Conservation (phyloP, 2,329 filamentous ascomycete species). For the Fusarium sp. region DNA sequence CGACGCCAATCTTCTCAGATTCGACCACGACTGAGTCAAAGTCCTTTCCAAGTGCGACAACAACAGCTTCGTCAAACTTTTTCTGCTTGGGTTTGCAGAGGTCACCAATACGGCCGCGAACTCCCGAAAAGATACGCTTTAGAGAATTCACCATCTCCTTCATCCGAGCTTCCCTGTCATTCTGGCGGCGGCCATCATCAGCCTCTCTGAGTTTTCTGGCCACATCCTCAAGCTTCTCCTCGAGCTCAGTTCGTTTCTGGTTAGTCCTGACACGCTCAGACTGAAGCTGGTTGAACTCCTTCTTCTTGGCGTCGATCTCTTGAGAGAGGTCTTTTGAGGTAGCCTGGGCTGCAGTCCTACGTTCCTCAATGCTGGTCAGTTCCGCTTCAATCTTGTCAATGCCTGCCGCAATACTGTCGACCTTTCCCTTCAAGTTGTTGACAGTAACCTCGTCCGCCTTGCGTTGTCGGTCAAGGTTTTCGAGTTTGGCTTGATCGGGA, state of each 20-base stretch:
- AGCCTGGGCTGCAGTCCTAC: conserved; percentile 71
- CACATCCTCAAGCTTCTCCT: conserved; percentile 89
- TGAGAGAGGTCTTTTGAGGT: conserved; percentile 74
- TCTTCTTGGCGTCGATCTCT: conserved; percentile 89
- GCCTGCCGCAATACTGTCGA: conserved; percentile 80
- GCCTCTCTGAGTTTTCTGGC: conserved; percentile 84
- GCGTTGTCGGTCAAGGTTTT: conserved; percentile 86
- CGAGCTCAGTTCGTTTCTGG: conserved; percentile 85
- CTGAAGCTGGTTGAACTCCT: conserved; percentile 85
- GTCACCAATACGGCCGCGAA: conserved; percentile 89
- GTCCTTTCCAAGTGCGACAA: conserved; percentile 89
- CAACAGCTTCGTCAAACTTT: conserved; percentile 93
- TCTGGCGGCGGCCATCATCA: conserved; percentile 86
- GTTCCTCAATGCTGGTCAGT: conserved; percentile 73
- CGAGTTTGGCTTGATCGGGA: conserved; percentile 82
- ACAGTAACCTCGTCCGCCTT: conserved; percentile 93
- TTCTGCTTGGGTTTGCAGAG: conserved; percentile 97
- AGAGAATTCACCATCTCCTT: conserved; percentile 87
- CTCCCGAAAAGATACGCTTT: conserved; percentile 91
- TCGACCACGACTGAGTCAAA: conserved; percentile 97
- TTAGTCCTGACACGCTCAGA: conserved; percentile 85
- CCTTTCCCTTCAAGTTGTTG: conserved; percentile 87
- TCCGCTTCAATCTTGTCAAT: conserved; percentile 80
- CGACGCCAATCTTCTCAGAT: conserved; percentile 90
- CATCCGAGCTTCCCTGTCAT: conserved; percentile 79